These are phyloP conservation scores for Scheffersomyces parashehatae DNA, from an alignment of 1,139 yeast species.

Conservation along the genomic window DNA sequence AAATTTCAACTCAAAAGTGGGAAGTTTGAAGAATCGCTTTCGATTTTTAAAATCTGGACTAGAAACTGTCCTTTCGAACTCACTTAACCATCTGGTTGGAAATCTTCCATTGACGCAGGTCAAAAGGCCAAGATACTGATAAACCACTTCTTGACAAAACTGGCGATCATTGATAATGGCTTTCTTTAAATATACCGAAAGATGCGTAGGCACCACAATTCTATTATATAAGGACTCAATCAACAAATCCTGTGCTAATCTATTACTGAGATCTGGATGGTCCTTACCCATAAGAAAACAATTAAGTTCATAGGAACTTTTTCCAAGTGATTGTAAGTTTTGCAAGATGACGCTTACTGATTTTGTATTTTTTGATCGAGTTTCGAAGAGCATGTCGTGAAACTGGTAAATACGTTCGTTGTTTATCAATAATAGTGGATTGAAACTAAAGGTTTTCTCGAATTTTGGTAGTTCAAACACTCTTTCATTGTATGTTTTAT, in stretches of 20 bases:
- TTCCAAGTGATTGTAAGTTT: conserved; percentile 2
- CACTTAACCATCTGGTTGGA: conserved; percentile 9
- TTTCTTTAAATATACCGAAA: not conserved
- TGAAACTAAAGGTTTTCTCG: conserved; percentile 3
- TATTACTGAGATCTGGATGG: not conserved
- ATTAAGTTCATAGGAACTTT: conserved; percentile 1
- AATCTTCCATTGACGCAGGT: conserved; percentile 6
- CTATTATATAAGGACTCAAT: not conserved
- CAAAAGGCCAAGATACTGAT: conserved; percentile 10
- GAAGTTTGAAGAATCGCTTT: not conserved
- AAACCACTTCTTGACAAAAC: conserved; percentile 6
- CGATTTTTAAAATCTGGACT: not conserved
- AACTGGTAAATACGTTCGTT: conserved; percentile 1
- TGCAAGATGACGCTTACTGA: not conserved
- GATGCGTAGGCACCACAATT: not conserved
- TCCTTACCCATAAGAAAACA: not conserved
- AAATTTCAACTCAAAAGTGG: not conserved
- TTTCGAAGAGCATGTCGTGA: not conserved
- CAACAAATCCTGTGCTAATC: not conserved
- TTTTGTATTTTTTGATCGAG: conserved; percentile 1
- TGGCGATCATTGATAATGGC: not conserved
- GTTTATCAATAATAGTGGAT: conserved; percentile 8
- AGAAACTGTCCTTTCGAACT: not conserved
- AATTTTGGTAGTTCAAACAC: conserved; percentile 6
- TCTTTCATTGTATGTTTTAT: not conserved